Percentiles rank a stretch among this genome's conserved stretches.
phyloP scores from a whole-genome alignment of 2,329 filamentous ascomycete species.

The Parafenestella ontariensis region DNA sequence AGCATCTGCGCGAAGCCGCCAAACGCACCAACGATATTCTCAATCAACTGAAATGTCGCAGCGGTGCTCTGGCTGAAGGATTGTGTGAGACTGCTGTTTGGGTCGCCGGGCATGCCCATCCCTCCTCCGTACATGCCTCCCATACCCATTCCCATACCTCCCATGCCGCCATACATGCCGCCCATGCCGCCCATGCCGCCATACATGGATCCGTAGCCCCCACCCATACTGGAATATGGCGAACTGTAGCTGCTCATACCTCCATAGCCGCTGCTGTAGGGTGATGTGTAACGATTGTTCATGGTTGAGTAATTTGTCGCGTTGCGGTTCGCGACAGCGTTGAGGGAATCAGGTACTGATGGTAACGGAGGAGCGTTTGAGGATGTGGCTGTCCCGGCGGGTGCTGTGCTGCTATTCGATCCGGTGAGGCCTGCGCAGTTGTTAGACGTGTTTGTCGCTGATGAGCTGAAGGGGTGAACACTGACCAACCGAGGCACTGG shows the following conservation, averaged over 20 bases:
- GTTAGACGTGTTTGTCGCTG: constrained; percentile 32
- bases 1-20: constrained; percentile 99
- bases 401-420: constrained; percentile 49
- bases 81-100: constrained; percentile 93
- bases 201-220: constrained; percentile 50
- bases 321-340: constrained; percentile 83
- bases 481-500: constrained; percentile 49
- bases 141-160: constrained; percentile 49
- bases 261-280: constrained; percentile 56
- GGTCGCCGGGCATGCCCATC: constrained; percentile 59
- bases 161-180: constrained; percentile 55
- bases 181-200: constrained; percentile 52
- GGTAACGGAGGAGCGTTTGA: constrained; percentile 73
- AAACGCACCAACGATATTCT: constrained; percentile 95
- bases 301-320: constrained; percentile 80
- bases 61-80: constrained; percentile 94
- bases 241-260: constrained; percentile 62
- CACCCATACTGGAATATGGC: constrained; percentile 62
- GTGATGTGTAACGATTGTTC: constrained; percentile 61
- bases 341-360: constrained; percentile 78
- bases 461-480: constrained; percentile 20
- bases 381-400: constrained; percentile 51
- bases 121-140: constrained; percentile 42
- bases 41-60: constrained; percentile 97
- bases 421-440: constrained; percentile 40